Conservation (phyloP, 768 basidiomycete genomes). For the Boletus vinaceobasis region DNA sequence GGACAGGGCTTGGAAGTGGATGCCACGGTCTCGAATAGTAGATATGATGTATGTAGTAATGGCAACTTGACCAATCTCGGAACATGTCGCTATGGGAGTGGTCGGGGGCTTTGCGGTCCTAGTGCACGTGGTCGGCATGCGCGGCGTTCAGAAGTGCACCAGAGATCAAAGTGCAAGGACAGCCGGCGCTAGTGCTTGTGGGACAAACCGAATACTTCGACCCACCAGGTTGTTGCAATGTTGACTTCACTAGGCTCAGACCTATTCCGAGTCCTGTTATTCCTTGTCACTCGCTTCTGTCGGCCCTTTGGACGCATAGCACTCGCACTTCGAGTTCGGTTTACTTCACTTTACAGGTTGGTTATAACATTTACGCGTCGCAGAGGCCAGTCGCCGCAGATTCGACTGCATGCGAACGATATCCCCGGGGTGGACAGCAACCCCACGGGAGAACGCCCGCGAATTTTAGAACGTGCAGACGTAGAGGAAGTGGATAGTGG, state of each 20-base stretch:
- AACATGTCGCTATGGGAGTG: no score
- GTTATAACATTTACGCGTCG: not conserved
- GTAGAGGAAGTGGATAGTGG: not conserved
- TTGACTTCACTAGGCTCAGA: not conserved
- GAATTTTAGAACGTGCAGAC: no score
- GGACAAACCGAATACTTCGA: not conserved
- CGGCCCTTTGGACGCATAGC: not conserved
- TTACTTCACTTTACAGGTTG: not conserved
- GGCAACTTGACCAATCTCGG: no score
- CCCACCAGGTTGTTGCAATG: not conserved
- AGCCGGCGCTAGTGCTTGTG: not conserved
- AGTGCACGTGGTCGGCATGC: constrained; percentile 1
- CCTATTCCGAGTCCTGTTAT: constrained; percentile 2
- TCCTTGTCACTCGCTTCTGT: constrained; percentile 2
- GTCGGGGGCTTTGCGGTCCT: not conserved
- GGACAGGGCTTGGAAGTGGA: not conserved
- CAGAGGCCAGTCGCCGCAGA: not conserved
- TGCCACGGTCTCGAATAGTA: not conserved
- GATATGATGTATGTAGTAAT: no score
- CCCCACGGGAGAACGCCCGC: not conserved
- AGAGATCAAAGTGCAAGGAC: not conserved
- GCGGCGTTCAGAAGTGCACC: not conserved
- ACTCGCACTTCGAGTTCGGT: not conserved
- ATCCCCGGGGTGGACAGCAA: not conserved
- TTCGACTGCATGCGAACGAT: not conserved